Base-by-base conservation (phyloP, 2,329 filamentous ascomycete species). In the Aspergillus quadricinctus region DNA sequence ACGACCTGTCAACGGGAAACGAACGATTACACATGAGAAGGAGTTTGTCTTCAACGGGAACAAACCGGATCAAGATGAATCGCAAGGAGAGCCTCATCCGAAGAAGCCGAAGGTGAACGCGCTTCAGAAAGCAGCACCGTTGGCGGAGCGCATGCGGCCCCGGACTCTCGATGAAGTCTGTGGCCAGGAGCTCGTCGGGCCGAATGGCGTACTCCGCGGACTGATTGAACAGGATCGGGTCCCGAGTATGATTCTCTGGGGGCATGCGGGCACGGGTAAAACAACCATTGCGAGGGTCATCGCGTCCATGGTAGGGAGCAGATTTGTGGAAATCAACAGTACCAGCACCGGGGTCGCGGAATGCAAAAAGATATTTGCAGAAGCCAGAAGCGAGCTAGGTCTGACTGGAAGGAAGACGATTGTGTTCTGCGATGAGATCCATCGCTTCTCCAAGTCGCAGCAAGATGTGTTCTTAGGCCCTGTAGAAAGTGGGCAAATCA, bases 381-480 rank as follows among this genome's bases (percentile, higher is more conserved):
- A 97, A 63, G 92, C 94, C 0, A 85, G 84, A 57, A 89, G 86
- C 66, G 94, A 97, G 71, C 76, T 92, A 49, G 78, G 80, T 1
- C 78, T 97, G 52, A 95, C 91, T 0, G 93, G 93, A 1, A 83
- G 92, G 59, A 93, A 90, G 76, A 97, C 94, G 0, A 96, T 99
- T 61, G 86, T 99, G 61, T 99, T 99, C 72, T 97, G 93, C 76
- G 94, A 99, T 76, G 94, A 97, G 78, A 94, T 97, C 49, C 92
- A 96, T 74, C 80, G 93, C 28, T 96, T 96, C 78, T 89, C 83
- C 64, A 97, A 96, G 75, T 82, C 87, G 0, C 94, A 97, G 72
- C 94, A 99, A 70, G 94, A 97, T 73, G 89, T 97, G 1, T 97
- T 97, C 65, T 79, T 99, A 1, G 90, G 88, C 17, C 93, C 93